Evolutionary conservation across 169 alveolate species (phyloP).

Genomic region (Besnoitia besnoiti): DNA sequence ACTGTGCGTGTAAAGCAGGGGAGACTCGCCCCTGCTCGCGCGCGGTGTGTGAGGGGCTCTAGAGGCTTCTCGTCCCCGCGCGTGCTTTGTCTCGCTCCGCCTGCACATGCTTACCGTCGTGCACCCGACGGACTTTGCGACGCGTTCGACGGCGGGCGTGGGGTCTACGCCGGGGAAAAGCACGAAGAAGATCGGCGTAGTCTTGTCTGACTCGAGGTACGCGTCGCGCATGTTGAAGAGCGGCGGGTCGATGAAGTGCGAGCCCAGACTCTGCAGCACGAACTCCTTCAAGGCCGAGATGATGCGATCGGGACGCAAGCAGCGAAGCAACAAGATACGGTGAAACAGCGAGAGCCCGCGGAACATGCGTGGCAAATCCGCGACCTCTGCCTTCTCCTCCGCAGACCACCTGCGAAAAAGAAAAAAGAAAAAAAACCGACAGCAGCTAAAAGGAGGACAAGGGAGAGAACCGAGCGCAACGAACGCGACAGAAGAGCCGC

Average conservation of each 20-base stretch:
- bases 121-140: slow-evolving; percentile 80
- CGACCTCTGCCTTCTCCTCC: slow-evolving; percentile 95
- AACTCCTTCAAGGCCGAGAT: slow-evolving; percentile 92
- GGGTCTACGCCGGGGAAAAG: slow-evolving; percentile 94
- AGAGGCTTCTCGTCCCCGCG: no score
- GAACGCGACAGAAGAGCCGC: no score
- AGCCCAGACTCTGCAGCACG: slow-evolving; percentile 89
- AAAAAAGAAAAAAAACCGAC: background rate
- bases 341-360: slow-evolving; percentile 91
- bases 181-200: slow-evolving; percentile 95
- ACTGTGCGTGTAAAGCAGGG: no score
- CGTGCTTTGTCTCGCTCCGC: no score
- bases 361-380: slow-evolving; percentile 93
- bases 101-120: slow-evolving; percentile 61
- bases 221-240: slow-evolving; percentile 91
- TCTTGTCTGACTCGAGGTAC: slow-evolving; percentile 88
- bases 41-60: no score
- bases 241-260: slow-evolving; percentile 89
- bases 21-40: no score
- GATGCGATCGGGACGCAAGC: slow-evolving; percentile 95
- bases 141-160: slow-evolving; percentile 90
- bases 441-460: background rate
- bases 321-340: slow-evolving; percentile 91
- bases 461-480: no score
- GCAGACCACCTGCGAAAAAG: slow-evolving; percentile 89